A percentile compares a stretch with the other conserved stretches of the same genome.
phyloP scores from a whole-genome alignment of 2,329 filamentous ascomycete species.

The Dothistroma pini region DNA sequence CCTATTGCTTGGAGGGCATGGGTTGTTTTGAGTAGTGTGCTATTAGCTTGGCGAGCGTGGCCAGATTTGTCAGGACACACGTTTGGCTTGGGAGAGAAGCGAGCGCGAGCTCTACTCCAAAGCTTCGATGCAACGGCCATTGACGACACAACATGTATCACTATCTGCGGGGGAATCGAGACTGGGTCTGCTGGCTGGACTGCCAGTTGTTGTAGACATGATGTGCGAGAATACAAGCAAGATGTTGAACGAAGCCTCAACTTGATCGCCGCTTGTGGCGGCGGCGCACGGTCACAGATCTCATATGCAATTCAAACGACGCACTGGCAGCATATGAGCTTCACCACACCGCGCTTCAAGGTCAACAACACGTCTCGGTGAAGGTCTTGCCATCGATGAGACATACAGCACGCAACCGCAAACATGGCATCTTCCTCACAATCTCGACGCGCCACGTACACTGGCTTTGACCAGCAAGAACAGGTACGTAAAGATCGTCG shows the following conservation, averaged over 20 bases:
- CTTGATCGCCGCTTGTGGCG: neutral
- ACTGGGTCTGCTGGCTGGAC: constrained; percentile 8
- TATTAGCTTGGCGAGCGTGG: neutral
- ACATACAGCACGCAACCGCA: neutral
- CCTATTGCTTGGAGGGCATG: neutral
- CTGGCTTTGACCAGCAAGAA: neutral
- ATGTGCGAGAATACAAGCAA: neutral
- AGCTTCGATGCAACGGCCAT: neutral
- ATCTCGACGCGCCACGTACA: neutral
- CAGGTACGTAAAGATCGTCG: neutral
- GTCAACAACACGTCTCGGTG: neutral
- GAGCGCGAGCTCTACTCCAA: constrained; percentile 6
- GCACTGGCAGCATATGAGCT: neutral
- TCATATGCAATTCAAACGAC: neutral
- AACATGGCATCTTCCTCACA: neutral
- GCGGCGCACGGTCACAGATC: neutral
- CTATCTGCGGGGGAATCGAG: neutral
- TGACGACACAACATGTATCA: constrained; percentile 7
- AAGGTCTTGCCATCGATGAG: neutral
- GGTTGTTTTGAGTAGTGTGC: constrained; percentile 9
- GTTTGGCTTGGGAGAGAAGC: neutral
- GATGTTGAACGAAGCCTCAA: neutral
- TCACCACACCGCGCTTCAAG: neutral
- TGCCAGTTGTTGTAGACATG: neutral
- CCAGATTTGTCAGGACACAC: neutral